Base-by-base conservation (phyloP, 495 filamentous ascomycete genomes). In the Penicillium arizonense region DNA sequence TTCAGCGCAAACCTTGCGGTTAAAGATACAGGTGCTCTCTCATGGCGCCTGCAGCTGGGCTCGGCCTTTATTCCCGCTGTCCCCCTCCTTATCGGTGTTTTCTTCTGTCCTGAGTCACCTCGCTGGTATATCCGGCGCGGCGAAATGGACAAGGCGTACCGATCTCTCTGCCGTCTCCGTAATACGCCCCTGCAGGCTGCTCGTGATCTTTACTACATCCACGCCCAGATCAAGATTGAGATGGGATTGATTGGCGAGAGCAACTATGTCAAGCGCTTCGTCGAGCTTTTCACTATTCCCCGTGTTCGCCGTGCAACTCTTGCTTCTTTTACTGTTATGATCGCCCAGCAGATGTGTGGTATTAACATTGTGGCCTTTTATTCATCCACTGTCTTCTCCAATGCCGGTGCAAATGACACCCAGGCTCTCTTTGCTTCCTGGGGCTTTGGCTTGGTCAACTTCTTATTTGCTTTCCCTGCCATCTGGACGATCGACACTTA, bases 401-500 rank as follows among this genome's bases (percentile, higher is more conserved):
- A 88, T 3, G 82, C 87, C 16, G 84, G 87, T 18, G 81, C 82
- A 13, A 64, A 16, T 55, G 64, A 78, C 9, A 79, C 75, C 44
- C 60, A 75, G 5, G 84, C 90, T 35, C 77, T 95, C 8, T 76
- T 88, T n/a, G 86, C 85, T 3, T 91, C 87, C 0, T 89, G 85
- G 67, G 90, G 90, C 7, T 94, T 92, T 64, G 90, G 90, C 28
- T 64, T 89, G 5, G 78, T 94, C 52, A 94, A 96, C 69, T 93
- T 89, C 68, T 47, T 89, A 21, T 94, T 94, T 59, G 88, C 89
- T 38, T 89, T 85, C 70, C 89, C 90, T 1, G 89, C 90, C 9
- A 75, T 96, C 35, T 89, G 80, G 75, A 91, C 89, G 3, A 96
- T 96, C 59, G 90, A 96, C 66, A 91, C 88, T 9, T 93, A 84